These are phyloP conservation scores for Aspergillus awamori DNA, from an alignment of 2,329 filamentous ascomycete species.

Conservation along the genomic window DNA sequence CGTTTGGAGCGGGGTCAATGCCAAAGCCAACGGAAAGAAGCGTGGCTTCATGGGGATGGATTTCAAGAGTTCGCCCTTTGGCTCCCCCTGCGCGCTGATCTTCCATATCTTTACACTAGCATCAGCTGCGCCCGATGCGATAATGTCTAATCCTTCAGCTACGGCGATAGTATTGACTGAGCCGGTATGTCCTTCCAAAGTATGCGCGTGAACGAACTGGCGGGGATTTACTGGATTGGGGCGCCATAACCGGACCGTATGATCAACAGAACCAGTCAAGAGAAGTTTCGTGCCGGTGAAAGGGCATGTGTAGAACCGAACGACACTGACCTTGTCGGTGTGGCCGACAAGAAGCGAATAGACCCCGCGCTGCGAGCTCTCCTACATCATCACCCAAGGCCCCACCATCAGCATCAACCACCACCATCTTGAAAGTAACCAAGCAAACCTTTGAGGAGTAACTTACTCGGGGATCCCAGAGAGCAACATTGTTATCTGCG, in stretches of 20 bases:
- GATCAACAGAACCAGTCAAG: slow-evolving; percentile 80
- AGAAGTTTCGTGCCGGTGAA: slow-evolving; percentile 59
- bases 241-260: slow-evolving; percentile 68
- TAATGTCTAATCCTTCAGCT: slow-evolving; percentile 48
- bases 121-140: slow-evolving; percentile 66
- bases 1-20: slow-evolving; percentile 63
- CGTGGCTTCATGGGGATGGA: slow-evolving; percentile 73
- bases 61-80: slow-evolving; percentile 60
- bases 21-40: slow-evolving; percentile 79
- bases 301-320: slow-evolving; percentile 70
- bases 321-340: slow-evolving; percentile 75
- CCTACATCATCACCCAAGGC: slow-evolving; percentile 33
- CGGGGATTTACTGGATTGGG: slow-evolving; percentile 25
- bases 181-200: slow-evolving; percentile 67
- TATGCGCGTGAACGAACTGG: slow-evolving; percentile 50
- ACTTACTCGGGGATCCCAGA: slow-evolving; percentile 80
- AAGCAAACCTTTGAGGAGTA: neutral
- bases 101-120: slow-evolving; percentile 69
- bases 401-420: neutral
- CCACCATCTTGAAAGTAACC: neutral
- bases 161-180: slow-evolving; percentile 69
- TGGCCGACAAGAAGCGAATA: slow-evolving; percentile 73
- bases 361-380: slow-evolving; percentile 59
- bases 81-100: slow-evolving; percentile 47
- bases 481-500: slow-evolving; percentile 81